Evolutionary conservation across 2,329 filamentous ascomycete species (phyloP).

Genomic region (Cadophora luteo-olivacea): DNA sequence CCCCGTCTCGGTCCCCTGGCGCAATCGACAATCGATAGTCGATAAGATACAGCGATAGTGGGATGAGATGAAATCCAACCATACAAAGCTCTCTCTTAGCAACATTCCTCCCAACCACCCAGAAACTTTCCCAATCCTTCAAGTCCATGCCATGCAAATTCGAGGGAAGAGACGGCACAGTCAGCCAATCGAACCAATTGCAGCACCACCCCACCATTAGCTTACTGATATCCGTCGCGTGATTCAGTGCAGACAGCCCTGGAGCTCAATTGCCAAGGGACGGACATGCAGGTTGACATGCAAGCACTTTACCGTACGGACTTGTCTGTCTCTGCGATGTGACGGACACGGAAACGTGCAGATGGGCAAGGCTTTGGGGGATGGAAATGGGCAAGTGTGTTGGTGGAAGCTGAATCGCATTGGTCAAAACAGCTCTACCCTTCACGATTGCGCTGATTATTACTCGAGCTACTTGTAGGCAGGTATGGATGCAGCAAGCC

Average conservation of each 20-base stretch:
- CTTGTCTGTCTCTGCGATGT: not conserved
- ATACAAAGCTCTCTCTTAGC: not conserved
- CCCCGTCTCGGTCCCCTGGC: not conserved
- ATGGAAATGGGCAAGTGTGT: not conserved
- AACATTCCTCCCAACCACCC: not conserved
- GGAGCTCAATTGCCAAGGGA: not conserved
- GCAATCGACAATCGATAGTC: conserved; percentile 16
- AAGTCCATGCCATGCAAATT: not conserved
- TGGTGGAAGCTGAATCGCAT: not conserved
- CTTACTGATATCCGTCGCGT: conserved; percentile 5
- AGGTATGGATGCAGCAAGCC: not conserved
- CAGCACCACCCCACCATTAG: not conserved
- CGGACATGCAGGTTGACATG: conserved; percentile 7
- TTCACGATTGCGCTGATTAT: not conserved
- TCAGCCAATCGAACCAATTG: not conserved
- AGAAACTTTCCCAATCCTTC: not conserved
- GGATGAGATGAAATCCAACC: not conserved
- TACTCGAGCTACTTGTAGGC: not conserved
- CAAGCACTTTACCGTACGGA: conserved; percentile 1
- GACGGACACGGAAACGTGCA: not conserved
- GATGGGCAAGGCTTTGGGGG: not conserved
- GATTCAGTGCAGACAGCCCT: not conserved
- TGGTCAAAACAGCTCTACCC: not conserved
- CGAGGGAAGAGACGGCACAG: not conserved
- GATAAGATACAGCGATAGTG: conserved; percentile 5